phyloP scores from a whole-genome alignment of 2,329 filamentous ascomycete species.

The Pestalotiopsis sp. region DNA sequence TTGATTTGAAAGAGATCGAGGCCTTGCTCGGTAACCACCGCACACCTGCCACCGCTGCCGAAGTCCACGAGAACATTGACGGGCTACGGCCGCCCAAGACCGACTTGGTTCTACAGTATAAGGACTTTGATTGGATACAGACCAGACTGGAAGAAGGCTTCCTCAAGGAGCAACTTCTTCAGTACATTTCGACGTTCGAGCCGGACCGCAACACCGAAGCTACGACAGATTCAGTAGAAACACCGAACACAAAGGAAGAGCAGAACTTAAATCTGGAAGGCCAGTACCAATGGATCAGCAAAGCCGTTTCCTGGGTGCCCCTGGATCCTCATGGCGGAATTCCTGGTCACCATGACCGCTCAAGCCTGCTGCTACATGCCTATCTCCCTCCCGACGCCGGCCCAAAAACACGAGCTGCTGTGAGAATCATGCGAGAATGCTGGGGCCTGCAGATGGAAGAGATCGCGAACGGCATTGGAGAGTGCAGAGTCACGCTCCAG shows the following conservation, averaged over 20 bases:
- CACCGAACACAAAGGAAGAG: slow-evolving; percentile 1
- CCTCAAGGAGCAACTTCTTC: slow-evolving; percentile 43
- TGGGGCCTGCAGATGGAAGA: slow-evolving; percentile 55
- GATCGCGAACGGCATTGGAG: slow-evolving; percentile 43
- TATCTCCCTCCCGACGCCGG: slow-evolving; percentile 28
- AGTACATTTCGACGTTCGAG: slow-evolving; percentile 37
- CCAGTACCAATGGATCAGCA: slow-evolving; percentile 41
- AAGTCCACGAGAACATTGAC: slow-evolving; percentile 48
- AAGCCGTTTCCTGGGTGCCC: slow-evolving; percentile 44
- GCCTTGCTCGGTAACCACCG: slow-evolving; percentile 29
- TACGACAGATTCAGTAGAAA: neutral
- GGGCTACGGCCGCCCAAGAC: slow-evolving; percentile 49
- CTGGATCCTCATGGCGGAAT: slow-evolving; percentile 16
- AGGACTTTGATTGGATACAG: slow-evolving; percentile 44
- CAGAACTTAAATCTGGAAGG: neutral
- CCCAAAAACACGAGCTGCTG: slow-evolving; percentile 42
- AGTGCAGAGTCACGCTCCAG: slow-evolving; percentile 38
- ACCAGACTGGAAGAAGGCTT: slow-evolving; percentile 45
- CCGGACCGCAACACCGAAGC: neutral
- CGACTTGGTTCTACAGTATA: slow-evolving; percentile 36
- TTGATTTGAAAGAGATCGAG: slow-evolving; percentile 31
- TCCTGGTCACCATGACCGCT: neutral
- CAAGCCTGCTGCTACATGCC: slow-evolving; percentile 25
- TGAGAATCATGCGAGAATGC: slow-evolving; percentile 46
- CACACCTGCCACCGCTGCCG: slow-evolving; percentile 28